These are phyloP conservation scores for Malus sieversii DNA, from an alignment of 306 rosid genomes.

Conservation along the genomic window DNA sequence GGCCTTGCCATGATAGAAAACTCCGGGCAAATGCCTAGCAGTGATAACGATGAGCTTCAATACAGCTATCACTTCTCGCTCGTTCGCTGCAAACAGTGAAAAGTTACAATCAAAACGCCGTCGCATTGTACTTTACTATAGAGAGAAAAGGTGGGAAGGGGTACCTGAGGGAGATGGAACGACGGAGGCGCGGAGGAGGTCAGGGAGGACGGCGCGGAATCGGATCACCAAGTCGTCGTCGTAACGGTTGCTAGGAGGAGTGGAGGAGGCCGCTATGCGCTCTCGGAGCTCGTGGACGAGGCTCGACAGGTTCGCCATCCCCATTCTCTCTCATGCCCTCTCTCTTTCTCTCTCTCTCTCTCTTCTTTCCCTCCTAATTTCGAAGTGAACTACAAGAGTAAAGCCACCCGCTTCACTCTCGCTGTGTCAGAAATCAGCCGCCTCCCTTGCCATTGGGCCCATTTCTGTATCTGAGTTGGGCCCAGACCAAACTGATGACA, in stretches of 20 bases:
- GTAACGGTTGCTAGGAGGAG: slow-evolving; percentile 33
- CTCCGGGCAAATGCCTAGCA: slow-evolving; percentile 68
- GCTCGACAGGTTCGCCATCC: slow-evolving; percentile 58
- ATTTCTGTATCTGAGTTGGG: neutral
- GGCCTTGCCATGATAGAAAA: slow-evolving; percentile 61
- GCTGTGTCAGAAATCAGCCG: neutral
- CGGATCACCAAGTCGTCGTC: slow-evolving; percentile 59
- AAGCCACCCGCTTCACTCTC: neutral
- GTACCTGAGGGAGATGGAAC: slow-evolving; percentile 64
- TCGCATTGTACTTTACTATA: neutral
- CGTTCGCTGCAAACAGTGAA: slow-evolving; percentile 29
- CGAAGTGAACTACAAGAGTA: neutral
- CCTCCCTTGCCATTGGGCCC: neutral
- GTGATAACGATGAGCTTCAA: slow-evolving; percentile 63
- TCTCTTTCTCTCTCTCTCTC: neutral
- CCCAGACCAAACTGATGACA: neutral
- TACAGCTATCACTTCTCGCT: slow-evolving; percentile 66
- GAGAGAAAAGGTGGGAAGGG: neutral
- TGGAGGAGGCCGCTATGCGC: slow-evolving; percentile 61
- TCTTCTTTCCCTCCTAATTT: slow-evolving; percentile 29
- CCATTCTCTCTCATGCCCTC: slow-evolving; percentile 12
- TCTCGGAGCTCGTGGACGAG: slow-evolving; percentile 78
- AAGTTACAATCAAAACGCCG: neutral
- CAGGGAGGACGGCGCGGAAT: slow-evolving; percentile 81
- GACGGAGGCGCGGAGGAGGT: slow-evolving; percentile 61